phyloP scores from a whole-genome alignment of 2,329 filamentous ascomycete species.

The Chaetomium strumarium region DNA sequence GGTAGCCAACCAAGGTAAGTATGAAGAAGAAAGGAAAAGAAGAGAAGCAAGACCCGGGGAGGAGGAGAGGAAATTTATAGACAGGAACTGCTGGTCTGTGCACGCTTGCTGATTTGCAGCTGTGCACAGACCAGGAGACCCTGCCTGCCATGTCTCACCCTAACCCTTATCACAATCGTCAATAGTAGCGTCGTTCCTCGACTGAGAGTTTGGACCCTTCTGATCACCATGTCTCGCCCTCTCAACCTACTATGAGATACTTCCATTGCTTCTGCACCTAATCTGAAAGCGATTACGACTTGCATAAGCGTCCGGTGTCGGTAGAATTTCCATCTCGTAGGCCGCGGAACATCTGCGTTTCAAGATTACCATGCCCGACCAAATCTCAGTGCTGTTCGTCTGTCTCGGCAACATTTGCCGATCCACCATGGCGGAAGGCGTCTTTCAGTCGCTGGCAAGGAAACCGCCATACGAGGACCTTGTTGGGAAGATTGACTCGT shows the following conservation, averaged over 20 bases:
- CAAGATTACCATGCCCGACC: constrained; percentile 28
- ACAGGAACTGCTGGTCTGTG: constrained; percentile 10
- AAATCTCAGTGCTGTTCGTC: constrained; percentile 78
- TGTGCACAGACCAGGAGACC: neutral
- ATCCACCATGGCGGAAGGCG: constrained; percentile 93
- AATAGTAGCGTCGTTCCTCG: too few species aligned
- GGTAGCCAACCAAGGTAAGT: constrained; percentile 25
- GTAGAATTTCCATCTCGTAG: neutral
- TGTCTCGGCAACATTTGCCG: constrained; percentile 95
- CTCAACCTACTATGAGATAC: too few species aligned
- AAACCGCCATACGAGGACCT: constrained; percentile 53
- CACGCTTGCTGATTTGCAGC: constrained; percentile 8
- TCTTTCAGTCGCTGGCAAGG: constrained; percentile 68
- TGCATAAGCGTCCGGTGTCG: neutral
- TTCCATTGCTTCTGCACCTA: neutral
- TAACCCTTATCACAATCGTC: constrained; percentile 10
- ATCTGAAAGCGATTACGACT: neutral
- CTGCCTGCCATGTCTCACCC: too few species aligned
- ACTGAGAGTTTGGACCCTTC: too few species aligned
- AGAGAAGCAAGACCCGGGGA: constrained; percentile 11
- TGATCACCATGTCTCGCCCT: neutral
- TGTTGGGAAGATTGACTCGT: constrained; percentile 73
- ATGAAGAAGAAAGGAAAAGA: constrained; percentile 23
- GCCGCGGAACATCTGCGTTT: neutral
- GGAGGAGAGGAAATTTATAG: constrained; percentile 10